A percentile compares a stretch with the other conserved stretches of the same genome.
These are phyloP conservation scores for Talaromyces marneffei DNA, from an alignment of 2,329 filamentous ascomycete genomes.

Conservation along the genomic window DNA sequence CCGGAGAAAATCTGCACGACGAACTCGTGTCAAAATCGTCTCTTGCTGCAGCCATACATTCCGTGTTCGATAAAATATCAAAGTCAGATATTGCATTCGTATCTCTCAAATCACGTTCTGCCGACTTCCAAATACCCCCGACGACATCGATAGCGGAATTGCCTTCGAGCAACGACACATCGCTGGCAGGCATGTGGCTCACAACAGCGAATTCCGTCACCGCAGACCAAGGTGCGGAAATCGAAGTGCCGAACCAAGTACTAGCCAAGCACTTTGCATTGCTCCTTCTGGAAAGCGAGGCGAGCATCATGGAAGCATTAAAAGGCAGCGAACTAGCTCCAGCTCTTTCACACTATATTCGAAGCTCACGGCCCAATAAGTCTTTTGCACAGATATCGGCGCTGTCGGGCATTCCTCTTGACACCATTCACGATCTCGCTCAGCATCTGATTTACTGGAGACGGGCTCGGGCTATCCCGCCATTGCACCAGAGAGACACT, in stretches of 20 bases:
- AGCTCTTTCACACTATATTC: slow-evolving; percentile 68
- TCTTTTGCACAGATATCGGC: slow-evolving; percentile 66
- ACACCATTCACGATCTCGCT: slow-evolving; percentile 79
- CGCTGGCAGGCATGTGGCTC: slow-evolving; percentile 72
- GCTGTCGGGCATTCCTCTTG: slow-evolving; percentile 60
- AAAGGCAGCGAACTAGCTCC: slow-evolving; percentile 66
- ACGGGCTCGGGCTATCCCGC: slow-evolving; percentile 82
- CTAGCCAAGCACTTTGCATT: slow-evolving; percentile 83
- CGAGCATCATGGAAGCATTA: slow-evolving; percentile 66
- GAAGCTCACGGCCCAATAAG: slow-evolving; percentile 55
- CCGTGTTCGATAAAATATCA: slow-evolving; percentile 74
- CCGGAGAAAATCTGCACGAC: slow-evolving; percentile 35
- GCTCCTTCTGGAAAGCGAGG: slow-evolving; percentile 75
- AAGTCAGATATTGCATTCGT: slow-evolving; percentile 81
- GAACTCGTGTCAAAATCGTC: slow-evolving; percentile 58
- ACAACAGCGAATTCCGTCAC: slow-evolving; percentile 79
- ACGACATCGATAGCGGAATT: slow-evolving; percentile 65
- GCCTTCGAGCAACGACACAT: slow-evolving; percentile 61
- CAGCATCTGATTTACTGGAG: slow-evolving; percentile 96
- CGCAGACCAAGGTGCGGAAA: slow-evolving; percentile 60
- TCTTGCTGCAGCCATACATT: slow-evolving; percentile 73
- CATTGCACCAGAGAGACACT: slow-evolving; percentile 79
- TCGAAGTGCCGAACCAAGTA: slow-evolving; percentile 47
- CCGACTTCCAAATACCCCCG: slow-evolving; percentile 59
- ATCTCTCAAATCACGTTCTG: slow-evolving; percentile 61